Percentiles rank a stretch among this genome's conserved stretches.
Conservation (phyloP, 352 stramenopile genomes). For the Thalassiosira delicatula region DNA sequence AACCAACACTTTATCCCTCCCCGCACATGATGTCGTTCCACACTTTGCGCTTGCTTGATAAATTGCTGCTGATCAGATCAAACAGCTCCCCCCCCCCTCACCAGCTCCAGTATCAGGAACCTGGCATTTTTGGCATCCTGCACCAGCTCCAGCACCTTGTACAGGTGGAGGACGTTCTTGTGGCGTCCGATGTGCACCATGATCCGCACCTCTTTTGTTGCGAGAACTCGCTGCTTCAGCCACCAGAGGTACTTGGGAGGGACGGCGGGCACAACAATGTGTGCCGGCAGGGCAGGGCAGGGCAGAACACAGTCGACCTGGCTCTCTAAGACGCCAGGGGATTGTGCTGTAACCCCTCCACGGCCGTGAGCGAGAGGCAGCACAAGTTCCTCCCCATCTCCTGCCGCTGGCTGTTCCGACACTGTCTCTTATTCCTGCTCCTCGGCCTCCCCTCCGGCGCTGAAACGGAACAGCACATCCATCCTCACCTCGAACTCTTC, state of each 20-base stretch:
- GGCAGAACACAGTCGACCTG: conserved; percentile 59
- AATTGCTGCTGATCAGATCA: conserved; percentile 98
- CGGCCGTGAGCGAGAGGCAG: too few relatives aligned
- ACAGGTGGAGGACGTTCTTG: conserved; percentile 92
- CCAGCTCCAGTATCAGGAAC: conserved; percentile 88
- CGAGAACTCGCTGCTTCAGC: conserved; percentile 88
- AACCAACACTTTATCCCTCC: too few relatives aligned
- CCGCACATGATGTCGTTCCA: too few relatives aligned
- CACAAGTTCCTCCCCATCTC: too few relatives aligned
- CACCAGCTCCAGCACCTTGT: conserved; percentile 93
- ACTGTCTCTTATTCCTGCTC: background rate
- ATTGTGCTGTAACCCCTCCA: conserved; percentile 12
- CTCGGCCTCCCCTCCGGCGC: conserved; percentile 47
- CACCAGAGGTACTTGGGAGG: conserved; percentile 96
- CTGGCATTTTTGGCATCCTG: conserved; percentile 96
- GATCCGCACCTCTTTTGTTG: conserved; percentile 94
- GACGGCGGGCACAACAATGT: conserved; percentile 88
- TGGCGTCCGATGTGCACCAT: conserved; percentile 91
- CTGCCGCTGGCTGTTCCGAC: background rate
- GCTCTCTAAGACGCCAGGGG: conserved; percentile 31
- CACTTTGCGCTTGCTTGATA: conserved; percentile 68
- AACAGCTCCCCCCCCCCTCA: conserved; percentile 92
- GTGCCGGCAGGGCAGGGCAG: conserved; percentile 75
- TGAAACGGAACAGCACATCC: conserved; percentile 77
- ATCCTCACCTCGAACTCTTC: conserved; percentile 82